phyloP scores from a whole-genome alignment of 192 early-diverging fungal species.

The Dissophora ornata region DNA sequence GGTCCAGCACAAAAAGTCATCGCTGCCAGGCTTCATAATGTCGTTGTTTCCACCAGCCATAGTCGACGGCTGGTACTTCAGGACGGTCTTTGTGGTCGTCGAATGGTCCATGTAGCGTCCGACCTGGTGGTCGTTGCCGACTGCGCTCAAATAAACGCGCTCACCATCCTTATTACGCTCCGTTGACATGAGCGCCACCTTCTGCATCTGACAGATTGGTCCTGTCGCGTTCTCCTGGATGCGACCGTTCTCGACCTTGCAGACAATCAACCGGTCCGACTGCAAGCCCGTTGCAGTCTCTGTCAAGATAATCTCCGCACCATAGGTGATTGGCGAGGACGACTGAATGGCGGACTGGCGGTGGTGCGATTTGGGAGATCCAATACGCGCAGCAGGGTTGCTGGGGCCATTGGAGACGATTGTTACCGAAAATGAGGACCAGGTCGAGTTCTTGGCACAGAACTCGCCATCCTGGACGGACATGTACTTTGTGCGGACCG shows the following conservation, averaged over 20 bases:
- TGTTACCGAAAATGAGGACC: conserved; percentile 71
- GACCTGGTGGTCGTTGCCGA: conserved; percentile 53
- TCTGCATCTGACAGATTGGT: conserved; percentile 88
- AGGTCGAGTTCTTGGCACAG: conserved; percentile 70
- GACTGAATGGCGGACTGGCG: conserved; percentile 26
- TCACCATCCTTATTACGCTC: conserved; percentile 45
- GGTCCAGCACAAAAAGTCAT: conserved; percentile 88
- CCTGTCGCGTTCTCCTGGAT: conserved; percentile 71
- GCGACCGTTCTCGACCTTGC: conserved; percentile 82
- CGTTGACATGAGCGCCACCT: conserved; percentile 71
- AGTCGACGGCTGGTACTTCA: conserved; percentile 45
- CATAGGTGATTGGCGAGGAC: conserved; percentile 72
- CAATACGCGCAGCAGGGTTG: conserved; percentile 5
- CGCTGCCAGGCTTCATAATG: conserved; percentile 50
- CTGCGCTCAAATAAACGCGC: conserved; percentile 58
- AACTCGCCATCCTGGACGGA: conserved; percentile 67
- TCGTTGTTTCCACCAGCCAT: conserved; percentile 38
- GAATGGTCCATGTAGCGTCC: conserved; percentile 49
- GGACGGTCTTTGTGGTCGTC: conserved; percentile 29
- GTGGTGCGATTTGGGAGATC: conserved; percentile 32
- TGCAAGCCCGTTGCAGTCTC: conserved; percentile 70
- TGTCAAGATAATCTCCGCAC: conserved; percentile 77
- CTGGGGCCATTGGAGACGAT: conserved; percentile 56
- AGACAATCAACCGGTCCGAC: conserved; percentile 78
- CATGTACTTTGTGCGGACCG: conserved; percentile 88